Base-by-base conservation (phyloP, 2,329 filamentous ascomycete species). In the Fusarium cyanostomum region DNA sequence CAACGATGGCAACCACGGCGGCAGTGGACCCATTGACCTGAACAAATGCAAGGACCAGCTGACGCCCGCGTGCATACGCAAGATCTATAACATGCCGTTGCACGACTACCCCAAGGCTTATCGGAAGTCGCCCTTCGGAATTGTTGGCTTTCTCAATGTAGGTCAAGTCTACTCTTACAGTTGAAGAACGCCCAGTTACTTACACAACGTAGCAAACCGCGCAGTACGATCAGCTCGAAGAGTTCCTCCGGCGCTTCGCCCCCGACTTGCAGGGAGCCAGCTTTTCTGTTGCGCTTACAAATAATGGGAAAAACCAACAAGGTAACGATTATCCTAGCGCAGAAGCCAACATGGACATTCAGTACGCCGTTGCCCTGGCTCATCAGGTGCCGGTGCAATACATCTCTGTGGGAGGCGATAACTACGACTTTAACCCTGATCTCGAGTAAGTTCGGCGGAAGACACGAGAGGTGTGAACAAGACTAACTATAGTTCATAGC, bases 111-210 rank as follows among this genome's bases (percentile, higher is more conserved):
- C 84, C 8, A 86, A 74, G 18, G 84, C 87, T 10, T 85, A 80
- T 68, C 86, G 81, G 21, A 89, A 77, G 0, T 89, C 89, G 54
- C 84, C 82, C 56, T 85, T 89, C 46, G 89, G 89, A n/a, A 86
- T 92, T 15, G 66, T 67, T 16, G 81, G 80, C 5, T 84, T 82
- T 58, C 65, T 76, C 0, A 72, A 76, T 33, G 79, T 78, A 66
- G 63, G 70, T 60, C 2, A 1, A 15, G 9, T 26, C 28, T 7
- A 24, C 4, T 13, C 4, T 3, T 39, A 5, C 4, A 13, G 6
- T 12, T 5, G 7, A 11, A 7, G 9, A 12, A 8, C 9, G 3
- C 24, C 4, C 16, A 16, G 9, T 26, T 7, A 43, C 58, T 72
- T 10, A 71, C 38, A 31, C 12, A 9, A 26, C 12, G 4, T 24